phyloP scores from a whole-genome alignment of 1,284 basidiomycete species.

The Naganishia liquefaciens region DNA sequence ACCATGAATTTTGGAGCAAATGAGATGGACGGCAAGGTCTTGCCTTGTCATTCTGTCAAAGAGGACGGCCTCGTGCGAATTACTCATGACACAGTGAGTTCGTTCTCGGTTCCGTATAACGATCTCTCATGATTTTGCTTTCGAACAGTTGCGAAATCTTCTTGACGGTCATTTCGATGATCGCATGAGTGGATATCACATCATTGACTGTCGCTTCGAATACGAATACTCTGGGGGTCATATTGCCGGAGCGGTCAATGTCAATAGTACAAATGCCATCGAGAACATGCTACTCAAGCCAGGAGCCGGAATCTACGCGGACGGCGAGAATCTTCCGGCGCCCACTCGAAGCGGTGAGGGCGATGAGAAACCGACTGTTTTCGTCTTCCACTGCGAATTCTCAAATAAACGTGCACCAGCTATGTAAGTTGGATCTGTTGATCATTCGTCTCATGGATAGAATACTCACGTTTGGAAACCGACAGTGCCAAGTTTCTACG shows the following conservation, averaged over 20 bases:
- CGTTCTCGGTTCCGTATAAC: too few relatives aligned
- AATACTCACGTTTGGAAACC: background rate
- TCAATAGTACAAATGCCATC: slow-evolving; percentile 78
- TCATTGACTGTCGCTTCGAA: slow-evolving; percentile 97
- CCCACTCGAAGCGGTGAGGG: slow-evolving; percentile 79
- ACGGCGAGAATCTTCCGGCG: slow-evolving; percentile 60
- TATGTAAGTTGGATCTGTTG: slow-evolving; percentile 63
- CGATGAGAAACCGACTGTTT: slow-evolving; percentile 63
- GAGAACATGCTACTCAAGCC: slow-evolving; percentile 75
- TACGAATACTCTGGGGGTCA: slow-evolving; percentile 96
- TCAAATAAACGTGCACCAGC: slow-evolving; percentile 92
- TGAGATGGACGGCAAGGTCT: slow-evolving; percentile 84
- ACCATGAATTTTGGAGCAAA: slow-evolving; percentile 82
- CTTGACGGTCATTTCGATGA: slow-evolving; percentile 70
- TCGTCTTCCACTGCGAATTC: slow-evolving; percentile 99
- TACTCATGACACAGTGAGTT: slow-evolving; percentile 69
- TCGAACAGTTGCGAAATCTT: slow-evolving; percentile 68
- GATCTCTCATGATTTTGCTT: background rate
- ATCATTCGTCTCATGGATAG: background rate
- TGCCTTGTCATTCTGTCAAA: slow-evolving; percentile 89
- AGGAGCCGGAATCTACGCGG: slow-evolving; percentile 53
- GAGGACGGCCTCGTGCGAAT: slow-evolving; percentile 96
- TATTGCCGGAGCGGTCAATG: slow-evolving; percentile 85
- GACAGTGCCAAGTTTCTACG: slow-evolving; percentile 85
- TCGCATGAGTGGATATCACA: slow-evolving; percentile 67